Conservation (phyloP, 2,329 filamentous ascomycete species). For the Orbilia ellipsospora region DNA sequence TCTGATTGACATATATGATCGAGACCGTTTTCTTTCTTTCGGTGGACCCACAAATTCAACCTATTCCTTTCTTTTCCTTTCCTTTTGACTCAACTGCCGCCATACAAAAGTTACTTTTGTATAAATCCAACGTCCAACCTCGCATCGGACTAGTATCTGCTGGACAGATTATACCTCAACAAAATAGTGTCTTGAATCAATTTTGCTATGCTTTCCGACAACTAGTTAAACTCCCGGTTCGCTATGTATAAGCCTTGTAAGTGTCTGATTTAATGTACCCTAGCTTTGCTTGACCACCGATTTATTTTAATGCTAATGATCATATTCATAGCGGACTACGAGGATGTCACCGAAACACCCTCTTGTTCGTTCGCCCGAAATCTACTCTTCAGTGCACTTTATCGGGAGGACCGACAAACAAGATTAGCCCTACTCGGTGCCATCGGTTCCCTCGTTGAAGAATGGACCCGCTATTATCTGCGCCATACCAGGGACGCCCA, state of each 20-base stretch:
- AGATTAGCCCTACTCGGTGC: slow-evolving; percentile 38
- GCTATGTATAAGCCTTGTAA: slow-evolving; percentile 50
- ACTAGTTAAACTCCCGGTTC: slow-evolving; percentile 21
- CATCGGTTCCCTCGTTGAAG: slow-evolving; percentile 48
- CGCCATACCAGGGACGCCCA: slow-evolving; percentile 46
- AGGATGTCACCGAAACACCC: slow-evolving; percentile 52
- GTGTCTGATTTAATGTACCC: background rate
- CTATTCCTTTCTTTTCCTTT: background rate
- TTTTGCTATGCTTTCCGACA: slow-evolving; percentile 36
- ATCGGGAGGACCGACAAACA: slow-evolving; percentile 47
- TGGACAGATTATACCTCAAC: slow-evolving; percentile 30
- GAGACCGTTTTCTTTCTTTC: slow-evolving; percentile 17
- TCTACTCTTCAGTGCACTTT: slow-evolving; percentile 35
- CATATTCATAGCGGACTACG: slow-evolving; percentile 40
- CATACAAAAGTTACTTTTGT: slow-evolving; percentile 7
- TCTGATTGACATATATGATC: slow-evolving; percentile 19
- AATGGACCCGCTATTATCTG: slow-evolving; percentile 53
- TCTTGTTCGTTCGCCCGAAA: slow-evolving; percentile 47
- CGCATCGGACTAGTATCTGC: slow-evolving; percentile 21
- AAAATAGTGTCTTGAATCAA: slow-evolving; percentile 1
- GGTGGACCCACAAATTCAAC: slow-evolving; percentile 10
- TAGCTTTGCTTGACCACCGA: background rate
- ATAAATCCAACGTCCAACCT: slow-evolving; percentile 3
- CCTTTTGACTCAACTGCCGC: background rate
- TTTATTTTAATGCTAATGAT: background rate